Conservation (phyloP, 164 flowering plant species). For the Cinnamomum chago region DNA sequence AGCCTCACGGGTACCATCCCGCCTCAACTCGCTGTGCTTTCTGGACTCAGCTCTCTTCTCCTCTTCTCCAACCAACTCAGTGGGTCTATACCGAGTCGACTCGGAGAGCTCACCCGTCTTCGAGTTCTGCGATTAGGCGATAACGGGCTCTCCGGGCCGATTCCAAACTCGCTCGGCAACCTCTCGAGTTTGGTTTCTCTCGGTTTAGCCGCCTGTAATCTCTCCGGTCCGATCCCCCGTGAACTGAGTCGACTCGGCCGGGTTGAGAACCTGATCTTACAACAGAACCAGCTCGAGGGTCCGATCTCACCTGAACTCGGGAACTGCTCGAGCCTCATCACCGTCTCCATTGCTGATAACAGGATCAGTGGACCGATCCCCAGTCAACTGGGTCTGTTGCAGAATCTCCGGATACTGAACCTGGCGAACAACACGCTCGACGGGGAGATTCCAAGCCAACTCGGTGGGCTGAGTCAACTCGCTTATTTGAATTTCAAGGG, state of each 20-base stretch:
- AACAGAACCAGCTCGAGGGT: constrained; percentile 57
- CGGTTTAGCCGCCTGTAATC: constrained; percentile 74
- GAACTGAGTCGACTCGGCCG: constrained; percentile 53
- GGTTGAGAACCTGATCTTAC: constrained; percentile 53
- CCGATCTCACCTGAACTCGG: constrained; percentile 68
- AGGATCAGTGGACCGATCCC: constrained; percentile 69
- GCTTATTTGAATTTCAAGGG: constrained; percentile 66
- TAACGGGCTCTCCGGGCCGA: constrained; percentile 64
- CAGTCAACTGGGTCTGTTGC: constrained; percentile 45
- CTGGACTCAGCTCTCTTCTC: constrained; percentile 52
- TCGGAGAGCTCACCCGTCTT: constrained; percentile 53
- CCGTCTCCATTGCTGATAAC: constrained; percentile 62
- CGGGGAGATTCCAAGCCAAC: constrained; percentile 54
- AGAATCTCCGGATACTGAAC: constrained; percentile 53
- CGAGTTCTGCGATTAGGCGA: constrained; percentile 75
- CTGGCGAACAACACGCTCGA: constrained; percentile 72
- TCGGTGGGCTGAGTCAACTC: constrained; percentile 60
- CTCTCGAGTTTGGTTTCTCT: constrained; percentile 53
- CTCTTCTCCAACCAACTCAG: constrained; percentile 77
- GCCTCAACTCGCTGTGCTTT: constrained; percentile 56
- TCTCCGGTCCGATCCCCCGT: constrained; percentile 67
- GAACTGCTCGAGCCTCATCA: constrained; percentile 54
- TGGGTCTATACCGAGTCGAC: constrained; percentile 66
- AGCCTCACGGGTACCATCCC: constrained; percentile 77
- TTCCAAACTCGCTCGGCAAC: constrained; percentile 64